A percentile compares a stretch with the other conserved stretches of the same genome.
Conservation (phyloP, 305 asterid species). For the Vinca major region DNA sequence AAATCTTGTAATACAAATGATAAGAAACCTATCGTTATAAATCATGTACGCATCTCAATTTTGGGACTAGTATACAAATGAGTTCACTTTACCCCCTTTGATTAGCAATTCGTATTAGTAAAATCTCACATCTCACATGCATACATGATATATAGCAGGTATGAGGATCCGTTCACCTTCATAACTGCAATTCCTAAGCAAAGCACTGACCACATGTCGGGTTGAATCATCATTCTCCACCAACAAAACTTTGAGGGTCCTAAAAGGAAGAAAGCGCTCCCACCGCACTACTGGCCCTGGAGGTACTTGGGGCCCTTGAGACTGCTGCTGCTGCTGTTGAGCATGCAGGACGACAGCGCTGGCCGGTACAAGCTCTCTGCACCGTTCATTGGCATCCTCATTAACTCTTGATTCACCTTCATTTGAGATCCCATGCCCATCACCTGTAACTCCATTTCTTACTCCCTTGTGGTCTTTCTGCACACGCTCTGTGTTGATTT, state of each 20-base stretch:
- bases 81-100: no score
- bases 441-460: conserved; percentile 22
- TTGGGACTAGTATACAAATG: no score
- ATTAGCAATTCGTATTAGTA: neutral
- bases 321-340: conserved; percentile 25
- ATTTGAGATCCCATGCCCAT: conserved; percentile 24
- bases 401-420: conserved; percentile 28
- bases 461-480: conserved; percentile 21
- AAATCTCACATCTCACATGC: neutral
- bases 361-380: conserved; percentile 18
- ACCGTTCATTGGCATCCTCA: conserved; percentile 22
- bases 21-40: no score
- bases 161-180: conserved; percentile 23
- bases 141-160: no score
- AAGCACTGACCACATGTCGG: conserved; percentile 43
- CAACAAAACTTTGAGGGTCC: conserved; percentile 40
- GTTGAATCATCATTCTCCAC: conserved; percentile 51
- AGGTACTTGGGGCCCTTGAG: conserved; percentile 8
- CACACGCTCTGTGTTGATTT: conserved; percentile 16
- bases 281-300: conserved; percentile 32
- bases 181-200: conserved; percentile 47
- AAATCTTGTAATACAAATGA: no score
- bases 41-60: no score
- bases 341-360: conserved; percentile 18
- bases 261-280: conserved; percentile 45